A percentile compares a stretch with the other conserved stretches of the same genome.
Conservation (phyloP, 306 rosid species). For the Cicer chorassanicum region DNA sequence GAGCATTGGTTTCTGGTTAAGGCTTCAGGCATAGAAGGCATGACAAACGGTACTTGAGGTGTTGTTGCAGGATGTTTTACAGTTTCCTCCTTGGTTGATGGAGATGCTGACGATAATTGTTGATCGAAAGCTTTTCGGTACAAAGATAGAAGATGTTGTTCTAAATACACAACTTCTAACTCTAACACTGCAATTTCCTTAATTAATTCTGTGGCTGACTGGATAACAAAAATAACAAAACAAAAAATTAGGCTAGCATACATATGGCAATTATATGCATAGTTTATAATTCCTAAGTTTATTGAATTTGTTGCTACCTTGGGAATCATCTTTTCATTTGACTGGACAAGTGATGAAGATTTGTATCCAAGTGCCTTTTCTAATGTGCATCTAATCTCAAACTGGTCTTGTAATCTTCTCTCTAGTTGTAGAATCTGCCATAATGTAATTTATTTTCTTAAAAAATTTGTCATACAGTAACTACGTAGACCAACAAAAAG, state of each 20-base stretch:
- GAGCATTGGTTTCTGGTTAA: slow-evolving; percentile 53
- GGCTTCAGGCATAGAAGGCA: slow-evolving; percentile 52
- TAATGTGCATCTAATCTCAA: slow-evolving; percentile 71
- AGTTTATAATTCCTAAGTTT: neutral
- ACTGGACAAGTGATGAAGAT: slow-evolving; percentile 56
- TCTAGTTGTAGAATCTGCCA: slow-evolving; percentile 85
- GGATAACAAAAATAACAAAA: slow-evolving; percentile 43
- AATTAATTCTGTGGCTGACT: slow-evolving; percentile 92
- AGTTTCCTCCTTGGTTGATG: slow-evolving; percentile 58
- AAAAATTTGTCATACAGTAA: slow-evolving; percentile 26
- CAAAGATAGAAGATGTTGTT: slow-evolving; percentile 90
- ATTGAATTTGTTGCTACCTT: slow-evolving; percentile 61
- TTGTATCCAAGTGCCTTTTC: slow-evolving; percentile 80
- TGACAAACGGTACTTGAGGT: slow-evolving; percentile 48
- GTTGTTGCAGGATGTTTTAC: slow-evolving; percentile 51
- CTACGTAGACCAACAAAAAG: slow-evolving; percentile 20
- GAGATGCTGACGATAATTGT: slow-evolving; percentile 64
- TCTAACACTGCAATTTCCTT: slow-evolving; percentile 90
- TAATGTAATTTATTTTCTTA: slow-evolving; percentile 13
- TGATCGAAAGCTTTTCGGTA: slow-evolving; percentile 92
- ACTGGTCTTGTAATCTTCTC: slow-evolving; percentile 81
- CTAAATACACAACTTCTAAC: slow-evolving; percentile 88
- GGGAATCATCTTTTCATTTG: slow-evolving; percentile 56
- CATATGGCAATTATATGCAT: too few relatives aligned
- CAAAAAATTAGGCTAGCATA: neutral